Evolutionary conservation across 352 stramenopile genomes (phyloP), one percentile per base, ranked within the genome.

Genomic region (Phytophthora pseudosyringae): DNA sequence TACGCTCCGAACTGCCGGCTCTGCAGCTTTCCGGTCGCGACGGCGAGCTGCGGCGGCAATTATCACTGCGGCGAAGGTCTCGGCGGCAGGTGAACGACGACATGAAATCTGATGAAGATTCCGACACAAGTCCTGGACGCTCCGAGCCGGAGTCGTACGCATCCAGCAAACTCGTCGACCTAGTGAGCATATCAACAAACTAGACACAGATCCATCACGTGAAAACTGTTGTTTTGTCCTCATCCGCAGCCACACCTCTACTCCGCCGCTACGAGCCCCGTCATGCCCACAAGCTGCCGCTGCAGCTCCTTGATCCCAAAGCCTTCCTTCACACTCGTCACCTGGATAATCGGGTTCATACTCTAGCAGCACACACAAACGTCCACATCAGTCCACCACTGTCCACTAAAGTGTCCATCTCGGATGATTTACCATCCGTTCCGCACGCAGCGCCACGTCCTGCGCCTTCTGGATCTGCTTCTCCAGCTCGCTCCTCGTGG

Each of bases 301-400:
- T 90, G 85, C 36, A 95, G 61, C 62, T 93, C 83, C 8, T 81
- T 84, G 15, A 95, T 76, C 6, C 87, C 87, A 73, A 93, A 88
- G 41, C 70, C 67, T 48, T 93, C 76, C 51, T 94, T 93, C 10
- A 85, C 84, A 68, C 87, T 95, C 39, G 76, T 84, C 18, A 93
- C 80, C 41, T 93, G 83, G 32, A 94, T 80, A 46, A 93, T 78
- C 28, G 87, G 87, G 55, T 95, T 88, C 87, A 95, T 95, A 63
- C 67, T 85, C 85, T 91, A 67, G 36, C 43, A 38, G 53, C 13
- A 46, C 26, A 52, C 2, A 66, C 6, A 38, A 5, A 28, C 0
- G 10, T n/a, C 9, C 35, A 18, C 10, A 33, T 2, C n/a, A 18
- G 26, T 51, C 36, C 46, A 58, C 16, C 49, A 54, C 26, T 10